These are phyloP conservation scores for Podospora bellae-mahoneyi DNA, from an alignment of 495 filamentous ascomycete genomes.

Conservation along the genomic window DNA sequence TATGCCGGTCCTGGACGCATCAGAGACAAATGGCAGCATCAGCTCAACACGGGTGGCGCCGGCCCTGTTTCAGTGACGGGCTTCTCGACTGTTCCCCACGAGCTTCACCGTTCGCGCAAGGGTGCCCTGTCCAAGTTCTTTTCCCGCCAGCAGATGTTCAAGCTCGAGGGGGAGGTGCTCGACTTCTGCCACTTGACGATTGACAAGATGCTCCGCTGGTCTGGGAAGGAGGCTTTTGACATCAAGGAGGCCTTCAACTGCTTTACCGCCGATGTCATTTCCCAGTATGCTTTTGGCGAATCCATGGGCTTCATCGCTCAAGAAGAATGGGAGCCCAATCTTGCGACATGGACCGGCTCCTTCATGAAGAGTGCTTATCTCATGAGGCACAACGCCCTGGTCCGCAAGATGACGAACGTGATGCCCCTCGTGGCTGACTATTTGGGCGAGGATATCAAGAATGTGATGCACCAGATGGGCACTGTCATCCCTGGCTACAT, in stretches of 20 bases:
- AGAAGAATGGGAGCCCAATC: slow-evolving; percentile 28
- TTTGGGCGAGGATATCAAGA: slow-evolving; percentile 26
- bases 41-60: slow-evolving; percentile 20
- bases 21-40: slow-evolving; percentile 32
- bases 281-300: slow-evolving; percentile 32
- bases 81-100: slow-evolving; percentile 47
- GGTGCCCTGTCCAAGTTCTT: slow-evolving; percentile 46
- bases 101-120: slow-evolving; percentile 42
- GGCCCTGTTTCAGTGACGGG: slow-evolving; percentile 31
- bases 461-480: slow-evolving; percentile 19
- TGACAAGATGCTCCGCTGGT: slow-evolving; percentile 16
- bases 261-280: slow-evolving; percentile 33
- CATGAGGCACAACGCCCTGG: slow-evolving; percentile 22
- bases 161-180: slow-evolving; percentile 34
- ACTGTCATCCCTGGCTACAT: slow-evolving; percentile 26
- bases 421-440: slow-evolving; percentile 24
- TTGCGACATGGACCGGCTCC: slow-evolving; percentile 25
- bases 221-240: slow-evolving; percentile 20
- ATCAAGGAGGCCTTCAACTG: slow-evolving; percentile 31
- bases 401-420: slow-evolving; percentile 17
- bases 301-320: slow-evolving; percentile 30
- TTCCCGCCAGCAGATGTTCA: slow-evolving; percentile 33
- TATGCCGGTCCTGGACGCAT: slow-evolving; percentile 30
- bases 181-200: slow-evolving; percentile 17
- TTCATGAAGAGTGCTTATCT: slow-evolving; percentile 37